Evolutionary conservation across 208 protist species (phyloP), one percentile per base, ranked within the genome.

Genomic region (Naegleria fowleri): DNA sequence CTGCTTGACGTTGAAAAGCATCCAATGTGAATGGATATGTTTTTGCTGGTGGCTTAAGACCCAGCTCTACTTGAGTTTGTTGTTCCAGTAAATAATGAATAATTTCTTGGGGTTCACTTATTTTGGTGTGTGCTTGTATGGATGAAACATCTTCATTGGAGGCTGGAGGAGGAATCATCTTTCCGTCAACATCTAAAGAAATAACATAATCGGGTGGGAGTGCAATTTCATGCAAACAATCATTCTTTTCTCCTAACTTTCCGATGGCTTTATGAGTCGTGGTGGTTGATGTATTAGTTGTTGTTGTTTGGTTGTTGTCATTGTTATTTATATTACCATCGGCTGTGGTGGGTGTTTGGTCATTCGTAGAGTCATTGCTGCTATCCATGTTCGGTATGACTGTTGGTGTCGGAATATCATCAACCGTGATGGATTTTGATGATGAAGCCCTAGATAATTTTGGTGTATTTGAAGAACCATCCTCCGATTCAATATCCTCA

Each of bases 21-120:
- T 98, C 97, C 0, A 98, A 88, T 85, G 97, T 94, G 88, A 98
- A 98, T 36, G 96, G 96, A 88, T 97, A 98, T 58, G 89, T 90
- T 41, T 95, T 83, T 15, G 95, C 95, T 67, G 92, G 91, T 79
- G 19, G 29, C n/a, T 79, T 79, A 13, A 79, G n/a, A 36, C 67
- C 67, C 25, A 79, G 9, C n/a, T 79, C 67, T 13, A 79, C 67
- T 13, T 79, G 29, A 4, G 67, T 36, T 36, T 36, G 13, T 36
- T 36, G 16, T 36, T 79, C 67, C 0, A 79, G 7, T 33, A 79
- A 36, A 67, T 29, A 67, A 67, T 38, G 19, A 29, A 48, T 38
- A 55, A 55, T 88, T 38, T 51, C 36, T 40, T 38, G 36, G 5
- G 75, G 4, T 0, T 83, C 9, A 0, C 25, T 38, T n/a, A 39